These are phyloP conservation scores for Arctium lappa DNA, from an alignment of 129 eudicot genomes.

Conservation along the genomic window DNA sequence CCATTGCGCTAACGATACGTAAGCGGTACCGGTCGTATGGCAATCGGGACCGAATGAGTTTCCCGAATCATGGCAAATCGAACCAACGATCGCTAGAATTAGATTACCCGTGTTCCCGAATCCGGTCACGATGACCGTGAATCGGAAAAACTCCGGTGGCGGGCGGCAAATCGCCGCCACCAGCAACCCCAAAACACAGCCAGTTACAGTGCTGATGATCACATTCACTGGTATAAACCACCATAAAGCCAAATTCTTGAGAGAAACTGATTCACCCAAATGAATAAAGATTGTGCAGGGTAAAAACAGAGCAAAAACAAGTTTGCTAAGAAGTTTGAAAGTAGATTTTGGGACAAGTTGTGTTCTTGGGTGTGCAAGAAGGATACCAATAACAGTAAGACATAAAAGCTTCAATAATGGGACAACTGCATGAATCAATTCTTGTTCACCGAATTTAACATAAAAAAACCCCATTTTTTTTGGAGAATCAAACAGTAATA, in stretches of 20 bases:
- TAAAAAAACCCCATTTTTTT: slow-evolving; percentile 13
- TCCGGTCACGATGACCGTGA: slow-evolving; percentile 69
- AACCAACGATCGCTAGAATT: slow-evolving; percentile 65
- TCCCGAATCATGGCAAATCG: slow-evolving; percentile 54
- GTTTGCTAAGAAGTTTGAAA: slow-evolving; percentile 87
- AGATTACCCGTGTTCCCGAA: slow-evolving; percentile 90
- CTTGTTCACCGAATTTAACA: slow-evolving; percentile 36
- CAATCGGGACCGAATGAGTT: slow-evolving; percentile 61
- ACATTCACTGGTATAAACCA: slow-evolving; percentile 92
- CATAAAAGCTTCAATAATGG: slow-evolving; percentile 64
- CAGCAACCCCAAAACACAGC: slow-evolving; percentile 57
- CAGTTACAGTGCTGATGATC: slow-evolving; percentile 54
- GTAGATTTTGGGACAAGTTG: slow-evolving; percentile 71
- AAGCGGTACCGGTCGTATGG: slow-evolving; percentile 54
- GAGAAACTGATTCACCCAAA: slow-evolving; percentile 65
- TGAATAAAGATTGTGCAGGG: slow-evolving; percentile 82
- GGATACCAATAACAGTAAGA: slow-evolving; percentile 60
- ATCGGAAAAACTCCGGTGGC: slow-evolving; percentile 74
- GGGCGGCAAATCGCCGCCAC: slow-evolving; percentile 72
- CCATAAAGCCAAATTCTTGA: slow-evolving; percentile 55
- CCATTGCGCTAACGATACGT: slow-evolving; percentile 84
- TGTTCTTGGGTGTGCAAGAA: slow-evolving; percentile 65
- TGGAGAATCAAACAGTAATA: neutral
- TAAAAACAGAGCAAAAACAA: slow-evolving; percentile 74
- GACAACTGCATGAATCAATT: slow-evolving; percentile 45